These are phyloP conservation scores for Scedosporium boydii DNA, from an alignment of 2,329 filamentous ascomycete genomes.

Conservation along the genomic window DNA sequence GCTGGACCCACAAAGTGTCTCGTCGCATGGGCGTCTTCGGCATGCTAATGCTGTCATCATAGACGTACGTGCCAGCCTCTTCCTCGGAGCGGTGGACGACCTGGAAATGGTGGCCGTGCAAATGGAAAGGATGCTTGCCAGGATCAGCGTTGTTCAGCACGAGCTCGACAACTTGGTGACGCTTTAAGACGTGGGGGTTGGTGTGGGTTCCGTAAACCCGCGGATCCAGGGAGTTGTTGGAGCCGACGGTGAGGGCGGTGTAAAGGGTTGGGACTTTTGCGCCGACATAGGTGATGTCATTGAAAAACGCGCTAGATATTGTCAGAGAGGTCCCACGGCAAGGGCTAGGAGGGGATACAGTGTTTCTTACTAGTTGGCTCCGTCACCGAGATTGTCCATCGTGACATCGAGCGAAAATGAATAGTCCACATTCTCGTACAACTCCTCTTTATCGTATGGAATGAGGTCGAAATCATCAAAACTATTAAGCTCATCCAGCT, in stretches of 20 bases:
- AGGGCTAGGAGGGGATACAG: background rate
- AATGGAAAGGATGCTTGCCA: slow-evolving; percentile 64
- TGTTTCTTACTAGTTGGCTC: slow-evolving; percentile 25
- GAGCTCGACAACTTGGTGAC: slow-evolving; percentile 61
- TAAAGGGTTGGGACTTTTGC: slow-evolving; percentile 77
- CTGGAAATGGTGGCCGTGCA: slow-evolving; percentile 72
- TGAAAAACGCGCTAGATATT: slow-evolving; percentile 52
- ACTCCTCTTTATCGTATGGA: slow-evolving; percentile 54
- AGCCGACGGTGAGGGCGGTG: slow-evolving; percentile 56
- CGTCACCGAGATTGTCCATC: slow-evolving; percentile 60
- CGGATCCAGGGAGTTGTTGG: slow-evolving; percentile 49
- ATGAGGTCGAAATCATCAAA: slow-evolving; percentile 67
- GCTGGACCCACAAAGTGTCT: slow-evolving; percentile 57
- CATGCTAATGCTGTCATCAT: slow-evolving; percentile 35
- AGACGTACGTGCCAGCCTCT: slow-evolving; percentile 45
- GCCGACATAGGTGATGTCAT: slow-evolving; percentile 64
- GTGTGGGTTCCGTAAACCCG: slow-evolving; percentile 57
- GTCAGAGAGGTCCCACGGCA: slow-evolving; percentile 54
- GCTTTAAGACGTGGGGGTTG: slow-evolving; percentile 57
- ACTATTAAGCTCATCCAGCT: slow-evolving; percentile 52
- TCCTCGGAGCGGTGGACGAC: slow-evolving; percentile 51
- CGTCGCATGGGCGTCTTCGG: slow-evolving; percentile 51
- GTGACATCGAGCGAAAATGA: slow-evolving; percentile 51
- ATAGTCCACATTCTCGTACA: slow-evolving; percentile 53
- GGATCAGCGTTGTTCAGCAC: slow-evolving; percentile 68